Percentiles rank a stretch among this genome's conserved stretches.
Conservation (phyloP, 164 flowering plant species). For the Nymphaea thermarum region DNA sequence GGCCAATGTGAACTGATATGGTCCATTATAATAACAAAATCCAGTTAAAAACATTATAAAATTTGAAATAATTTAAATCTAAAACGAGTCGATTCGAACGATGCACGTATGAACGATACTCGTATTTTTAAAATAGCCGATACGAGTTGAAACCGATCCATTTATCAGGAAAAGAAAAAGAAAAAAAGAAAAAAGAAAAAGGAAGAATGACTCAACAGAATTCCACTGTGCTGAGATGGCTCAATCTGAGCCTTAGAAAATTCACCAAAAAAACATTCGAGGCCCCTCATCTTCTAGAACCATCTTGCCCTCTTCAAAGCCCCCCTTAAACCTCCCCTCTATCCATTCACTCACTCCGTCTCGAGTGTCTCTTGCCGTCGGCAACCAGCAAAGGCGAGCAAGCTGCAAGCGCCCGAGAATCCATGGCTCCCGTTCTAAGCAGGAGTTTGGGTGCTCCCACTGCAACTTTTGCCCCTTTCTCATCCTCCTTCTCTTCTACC, state of each 20-base stretch:
- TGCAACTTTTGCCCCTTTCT: constrained; percentile 34
- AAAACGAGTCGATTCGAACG: too few species aligned
- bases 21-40: too few species aligned
- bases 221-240: constrained; percentile 29
- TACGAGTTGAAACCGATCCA: too few species aligned
- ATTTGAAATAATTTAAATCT: too few species aligned
- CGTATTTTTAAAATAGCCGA: too few species aligned
- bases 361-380: not conserved
- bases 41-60: too few species aligned
- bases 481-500: constrained; percentile 17
- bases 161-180: too few species aligned
- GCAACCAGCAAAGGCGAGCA: not conserved
- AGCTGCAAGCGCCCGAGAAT: not conserved
- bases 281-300: constrained; percentile 40
- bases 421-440: constrained; percentile 77
- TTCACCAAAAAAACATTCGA: constrained; percentile 9
- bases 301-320: constrained; percentile 16
- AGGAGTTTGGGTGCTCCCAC: constrained; percentile 48
- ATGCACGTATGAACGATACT: too few species aligned
- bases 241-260: constrained; percentile 37
- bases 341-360: constrained; percentile 15
- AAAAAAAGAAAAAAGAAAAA: too few species aligned
- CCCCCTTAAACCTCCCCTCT: constrained; percentile 24
- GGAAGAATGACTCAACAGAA: too few species aligned
- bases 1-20: too few species aligned